Evolutionary conservation across 208 protist genomes (phyloP), one percentile per base, ranked within the genome.

Genomic region (Leishmania aethiopica): DNA sequence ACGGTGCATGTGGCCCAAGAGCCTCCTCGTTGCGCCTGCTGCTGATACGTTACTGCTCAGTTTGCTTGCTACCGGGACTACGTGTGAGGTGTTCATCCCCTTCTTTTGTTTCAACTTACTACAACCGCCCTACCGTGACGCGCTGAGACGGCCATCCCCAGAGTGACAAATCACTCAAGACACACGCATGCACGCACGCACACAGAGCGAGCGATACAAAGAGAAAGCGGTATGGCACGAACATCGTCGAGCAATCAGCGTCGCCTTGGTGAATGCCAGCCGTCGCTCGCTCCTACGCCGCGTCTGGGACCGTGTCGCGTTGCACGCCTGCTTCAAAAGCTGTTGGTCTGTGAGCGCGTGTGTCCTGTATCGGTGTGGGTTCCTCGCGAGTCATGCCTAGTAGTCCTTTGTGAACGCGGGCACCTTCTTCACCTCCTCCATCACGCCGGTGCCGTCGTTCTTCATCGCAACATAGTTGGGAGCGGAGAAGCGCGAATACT

Each of bases 391-490:
- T 11, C 75, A 37, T 37, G 37, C 69, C 84, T 91, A 96, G 88
- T 98, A 96, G 64, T 98, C 93, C 84, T 90, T 93, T 35, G 92
- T 94, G 77, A 86, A 84, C 25, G 73, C 57, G 32, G 92, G 91
- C 72, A 96, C 92, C 70, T 94, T 95, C 40, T 96, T 91, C 6
- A 96, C 78, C 66, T 89, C 78, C 80, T 90, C 89, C 47, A 90
- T 87, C 51, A 72, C 90, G 53, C 95, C 95, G 7, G 89, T 79
- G 35, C 88, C 80, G 83, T 98, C 95, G 71, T 86, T 77, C 77
- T 89, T 90, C 60, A 92, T 70, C 4, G 93, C 75, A 47, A 89
- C 62, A 79, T 97, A 98, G 80, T 93, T 92, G 49, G 95, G 92
- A 37, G 75, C 78, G 53, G 93, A 97, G 80, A 88, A 98, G 35